Percentiles rank a stretch among this genome's conserved stretches.
Evolutionary conservation across 768 basidiomycete species (phyloP).

Genomic region (Tulasnella calospora): DNA sequence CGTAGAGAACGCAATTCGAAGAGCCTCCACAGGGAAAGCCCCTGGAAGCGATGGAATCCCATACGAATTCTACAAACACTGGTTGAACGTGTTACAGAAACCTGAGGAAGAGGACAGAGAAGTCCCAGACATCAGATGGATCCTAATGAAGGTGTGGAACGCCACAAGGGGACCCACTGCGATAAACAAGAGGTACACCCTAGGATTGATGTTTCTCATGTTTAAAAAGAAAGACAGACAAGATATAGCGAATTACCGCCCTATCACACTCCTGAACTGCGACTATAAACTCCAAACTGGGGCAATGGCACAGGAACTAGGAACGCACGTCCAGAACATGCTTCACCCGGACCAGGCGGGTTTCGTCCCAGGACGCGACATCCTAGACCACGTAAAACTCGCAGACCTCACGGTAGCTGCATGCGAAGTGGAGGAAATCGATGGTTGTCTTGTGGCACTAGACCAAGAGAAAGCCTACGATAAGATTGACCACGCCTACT

Average conservation of each 20-base stretch:
- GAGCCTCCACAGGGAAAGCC: no score
- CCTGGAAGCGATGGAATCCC: neutral
- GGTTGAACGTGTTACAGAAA: neutral
- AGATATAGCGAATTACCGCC: slow-evolving; percentile 19
- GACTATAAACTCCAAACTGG: slow-evolving; percentile 20
- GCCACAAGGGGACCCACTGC: neutral
- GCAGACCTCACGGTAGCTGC: neutral
- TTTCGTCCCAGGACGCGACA: slow-evolving; percentile 16
- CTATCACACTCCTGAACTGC: slow-evolving; percentile 14
- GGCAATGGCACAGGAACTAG: neutral
- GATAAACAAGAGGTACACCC: neutral
- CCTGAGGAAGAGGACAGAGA: neutral
- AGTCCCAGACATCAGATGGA: neutral
- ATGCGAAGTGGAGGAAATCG: neutral
- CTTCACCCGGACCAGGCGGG: slow-evolving; percentile 19
- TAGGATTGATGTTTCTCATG: slow-evolving; percentile 17
- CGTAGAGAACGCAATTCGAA: no score
- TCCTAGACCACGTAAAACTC: slow-evolving; percentile 21
- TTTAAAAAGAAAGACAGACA: slow-evolving; percentile 15
- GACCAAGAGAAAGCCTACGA: slow-evolving; percentile 26
- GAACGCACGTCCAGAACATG: neutral
- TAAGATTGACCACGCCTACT: slow-evolving; percentile 16
- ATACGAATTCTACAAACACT: slow-evolving; percentile 24
- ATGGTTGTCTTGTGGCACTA: slow-evolving; percentile 12
- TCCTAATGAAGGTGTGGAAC: slow-evolving; percentile 9